Conservation (phyloP, 257 asterid species). For the Salvia miltiorrhiza region DNA sequence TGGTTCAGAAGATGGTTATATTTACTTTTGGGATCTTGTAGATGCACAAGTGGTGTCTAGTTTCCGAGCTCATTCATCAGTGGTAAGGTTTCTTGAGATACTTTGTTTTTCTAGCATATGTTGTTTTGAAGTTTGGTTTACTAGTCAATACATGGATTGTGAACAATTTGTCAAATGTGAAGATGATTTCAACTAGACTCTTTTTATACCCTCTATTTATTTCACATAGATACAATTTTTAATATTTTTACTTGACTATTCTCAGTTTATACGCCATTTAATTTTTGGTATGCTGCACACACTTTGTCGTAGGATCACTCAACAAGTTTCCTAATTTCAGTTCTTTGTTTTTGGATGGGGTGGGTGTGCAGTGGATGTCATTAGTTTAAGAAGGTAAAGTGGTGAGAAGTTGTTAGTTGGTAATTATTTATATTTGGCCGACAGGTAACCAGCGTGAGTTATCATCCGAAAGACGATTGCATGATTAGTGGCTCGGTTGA, state of each 20-base stretch:
- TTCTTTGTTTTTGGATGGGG: no score
- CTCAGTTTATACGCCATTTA: neutral
- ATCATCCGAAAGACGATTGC: slow-evolving; percentile 94
- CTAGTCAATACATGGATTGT: neutral
- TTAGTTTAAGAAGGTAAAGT: no score
- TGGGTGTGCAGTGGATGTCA: no score
- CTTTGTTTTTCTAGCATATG: neutral
- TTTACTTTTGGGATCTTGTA: slow-evolving; percentile 95
- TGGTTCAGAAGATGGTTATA: slow-evolving; percentile 90
- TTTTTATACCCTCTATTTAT: neutral
- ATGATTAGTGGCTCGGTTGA: slow-evolving; percentile 91
- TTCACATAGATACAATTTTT: neutral
- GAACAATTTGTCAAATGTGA: neutral
- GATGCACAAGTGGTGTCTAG: slow-evolving; percentile 71
- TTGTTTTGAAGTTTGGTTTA: slow-evolving; percentile 10
- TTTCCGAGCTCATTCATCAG: slow-evolving; percentile 83
- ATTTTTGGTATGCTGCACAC: neutral
- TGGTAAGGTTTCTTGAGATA: slow-evolving; percentile 46
- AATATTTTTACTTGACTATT: neutral
- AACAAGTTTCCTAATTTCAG: no score
- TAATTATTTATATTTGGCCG: neutral
- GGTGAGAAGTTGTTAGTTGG: neutral
- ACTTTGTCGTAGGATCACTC: neutral
- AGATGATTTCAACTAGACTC: neutral
- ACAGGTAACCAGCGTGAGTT: slow-evolving; percentile 94